A percentile compares a stretch with the other conserved stretches of the same genome.
These are phyloP conservation scores for Pseudonitzschia pungens DNA, from an alignment of 108 stramenopile species.

Conservation along the genomic window DNA sequence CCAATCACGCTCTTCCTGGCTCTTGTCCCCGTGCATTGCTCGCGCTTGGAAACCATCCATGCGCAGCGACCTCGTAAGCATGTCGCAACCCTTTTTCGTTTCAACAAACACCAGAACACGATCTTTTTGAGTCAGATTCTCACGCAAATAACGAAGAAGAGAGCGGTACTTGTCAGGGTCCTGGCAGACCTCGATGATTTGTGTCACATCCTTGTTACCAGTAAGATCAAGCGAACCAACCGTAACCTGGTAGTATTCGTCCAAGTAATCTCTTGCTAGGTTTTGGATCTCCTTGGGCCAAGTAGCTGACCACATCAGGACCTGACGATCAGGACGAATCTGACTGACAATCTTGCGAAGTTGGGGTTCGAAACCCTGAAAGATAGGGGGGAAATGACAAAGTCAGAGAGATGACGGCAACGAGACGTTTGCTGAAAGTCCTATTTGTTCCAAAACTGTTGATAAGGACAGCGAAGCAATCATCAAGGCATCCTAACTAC, in stretches of 20 bases:
- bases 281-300: conserved; percentile 97
- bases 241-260: conserved; percentile 92
- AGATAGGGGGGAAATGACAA: too few species aligned
- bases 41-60: conserved; percentile 89
- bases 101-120: conserved; percentile 96
- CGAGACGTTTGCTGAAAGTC: not conserved
- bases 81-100: conserved; percentile 97
- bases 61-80: conserved; percentile 86
- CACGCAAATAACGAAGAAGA: conserved; percentile 71
- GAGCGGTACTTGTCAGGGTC: conserved; percentile 94
- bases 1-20: conserved; percentile 97
- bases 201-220: conserved; percentile 97
- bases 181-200: conserved; percentile 87
- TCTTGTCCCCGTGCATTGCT: conserved; percentile 99
- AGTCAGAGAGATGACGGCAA: too few species aligned
- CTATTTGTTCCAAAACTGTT: not conserved
- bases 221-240: conserved; percentile 98
- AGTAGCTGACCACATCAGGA: conserved; percentile 98
- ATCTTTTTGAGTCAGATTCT: conserved; percentile 77
- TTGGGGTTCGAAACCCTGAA: conserved; percentile 85
- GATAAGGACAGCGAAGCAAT: not conserved
- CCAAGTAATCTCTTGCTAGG: conserved; percentile 93
- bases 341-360: conserved; percentile 94
- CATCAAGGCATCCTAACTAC: not conserved
- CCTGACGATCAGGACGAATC: conserved; percentile 98